A percentile compares a stretch with the other conserved stretches of the same genome.
Evolutionary conservation across 805 yeast genomes (phyloP).

Genomic region (Wickerhamomyces bovis): DNA sequence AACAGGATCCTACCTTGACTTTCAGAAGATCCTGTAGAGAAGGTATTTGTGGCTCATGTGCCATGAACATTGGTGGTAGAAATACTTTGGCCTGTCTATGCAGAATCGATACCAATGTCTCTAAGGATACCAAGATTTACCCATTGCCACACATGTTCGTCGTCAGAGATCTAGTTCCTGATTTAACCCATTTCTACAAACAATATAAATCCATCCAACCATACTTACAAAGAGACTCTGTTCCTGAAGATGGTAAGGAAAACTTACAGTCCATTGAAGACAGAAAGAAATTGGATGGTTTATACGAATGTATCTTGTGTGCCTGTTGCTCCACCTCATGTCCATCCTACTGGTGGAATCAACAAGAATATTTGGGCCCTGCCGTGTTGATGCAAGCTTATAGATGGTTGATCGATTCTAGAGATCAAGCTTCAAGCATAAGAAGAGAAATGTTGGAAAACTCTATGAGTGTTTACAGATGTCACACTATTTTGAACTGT

Average conservation of each 20-base stretch:
- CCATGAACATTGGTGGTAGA: conserved; percentile 98
- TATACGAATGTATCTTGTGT: conserved; percentile 95
- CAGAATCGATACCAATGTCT: conserved; percentile 75
- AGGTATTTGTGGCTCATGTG: conserved; percentile 99
- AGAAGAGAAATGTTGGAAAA: conserved; percentile 91
- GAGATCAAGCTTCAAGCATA: conserved; percentile 80
- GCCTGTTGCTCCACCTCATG: conserved; percentile 99
- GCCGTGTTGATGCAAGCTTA: conserved; percentile 99
- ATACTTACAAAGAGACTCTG: conserved; percentile 71
- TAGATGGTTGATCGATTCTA: conserved; percentile 96
- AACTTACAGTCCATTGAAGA: conserved; percentile 86
- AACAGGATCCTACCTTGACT: conserved; percentile 91
- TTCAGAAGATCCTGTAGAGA: conserved; percentile 98
- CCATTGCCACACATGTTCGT: conserved; percentile 98
- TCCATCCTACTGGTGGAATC: conserved; percentile 99
- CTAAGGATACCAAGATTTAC: conserved; percentile 79
- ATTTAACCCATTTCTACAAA: conserved; percentile 94
- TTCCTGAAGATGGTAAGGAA: conserved; percentile 89
- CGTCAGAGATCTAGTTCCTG: conserved; percentile 96
- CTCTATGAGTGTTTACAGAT: conserved; percentile 96
- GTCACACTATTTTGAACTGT: conserved; percentile 99
- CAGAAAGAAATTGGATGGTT: conserved; percentile 93
- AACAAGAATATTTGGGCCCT: conserved; percentile 96
- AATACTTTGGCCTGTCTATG: conserved; percentile 97
- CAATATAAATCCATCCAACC: conserved; percentile 98